Base-by-base conservation (phyloP, 306 rosid genomes). In the Urtica urens region DNA sequence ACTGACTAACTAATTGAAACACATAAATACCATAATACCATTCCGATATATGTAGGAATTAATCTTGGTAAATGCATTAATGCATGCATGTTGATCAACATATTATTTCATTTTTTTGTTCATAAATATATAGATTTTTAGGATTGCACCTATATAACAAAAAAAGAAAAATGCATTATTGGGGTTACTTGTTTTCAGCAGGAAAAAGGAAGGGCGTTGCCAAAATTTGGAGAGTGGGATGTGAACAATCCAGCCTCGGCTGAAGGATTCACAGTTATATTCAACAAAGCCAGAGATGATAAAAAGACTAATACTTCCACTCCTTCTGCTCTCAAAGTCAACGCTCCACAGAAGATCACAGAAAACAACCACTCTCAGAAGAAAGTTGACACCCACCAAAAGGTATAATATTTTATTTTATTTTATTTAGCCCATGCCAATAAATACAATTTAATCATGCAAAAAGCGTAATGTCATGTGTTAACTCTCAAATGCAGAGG, bases 211-310 rank as follows among this genome's bases (percentile, higher is more conserved):
- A 63, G 75, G 21, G 65, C 87, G 46, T 53, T 87, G 64, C 96
- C 96, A 1, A 82, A 82, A 65, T 86, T 86, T 49, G 96, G 96
- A 1, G 90, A 82, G 65, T 86, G 96, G 96, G 92, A 79, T 69
- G 96, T 86, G 31, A 81, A 77, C 34, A 72, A 82, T 53, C 96
- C 96, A 9, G 86, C 96, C 9, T 70, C 94, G 24, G 92, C 96
- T 0, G 96, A 82, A 75, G 94, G 92, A 47, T 87, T 74, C 58
- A 82, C 94, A 3, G 82, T 87, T 19, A 87, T 82, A 67, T 86
- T 87, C 72, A 87, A 77, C 56, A 79, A 78, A 58, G 94, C 94
- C 20, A 75, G 96, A 64, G 84, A 82, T 57, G 94, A 87, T 70
- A 87, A 82, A 78, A 87, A 79, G 72, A 68, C 79, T 22, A 73